Base-by-base conservation (phyloP, 805 yeast species). In the Spathaspora girioi region DNA sequence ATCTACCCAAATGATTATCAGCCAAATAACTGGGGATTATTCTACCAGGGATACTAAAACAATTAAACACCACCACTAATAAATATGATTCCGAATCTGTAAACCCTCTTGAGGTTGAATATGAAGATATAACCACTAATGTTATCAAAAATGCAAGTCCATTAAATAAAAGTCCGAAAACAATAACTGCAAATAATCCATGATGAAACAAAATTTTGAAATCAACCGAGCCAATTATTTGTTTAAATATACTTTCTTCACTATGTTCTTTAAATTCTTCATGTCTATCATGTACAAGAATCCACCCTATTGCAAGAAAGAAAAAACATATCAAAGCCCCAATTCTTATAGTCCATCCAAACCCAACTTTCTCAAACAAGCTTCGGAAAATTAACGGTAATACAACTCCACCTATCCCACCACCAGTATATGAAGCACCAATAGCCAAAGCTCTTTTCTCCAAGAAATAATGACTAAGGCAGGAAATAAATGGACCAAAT, bases 321-420 rank as follows among this genome's bases (percentile, higher is more conserved):
- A 49, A 55, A 9, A 55, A 56, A 41, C 58, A 56, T 27, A 68
- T 56, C 31, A 68, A 62, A 3, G 61, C 61, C 7, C 61, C 63
- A 8, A 63, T 58, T 44, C 70, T 46, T 9, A 67, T 55, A 2
- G 70, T 54, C 71, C 72, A 68, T 14, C 66, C 67, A 46, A 59
- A 66, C 5, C 72, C 72, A 19, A 68, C 52, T 45, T 57, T 59
- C 6, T 64, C 65, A 42, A 61, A 63, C 23, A 68, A 52, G 3
- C 57, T 43, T 20, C 64, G 48, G 48, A 65, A 64, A 58, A 66
- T 60, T 17, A 66, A 52, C 7, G 72, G 72, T 43, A 59, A 59
- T 7, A 61, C 48, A 6, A 65, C 59, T 2, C 72, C 72, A 2
- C 70, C 70, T 18, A 67, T 47, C 1, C 70, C 69, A 5, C 72